Evolutionary conservation across 495 filamentous ascomycete species (phyloP), one percentile per base, ranked within the genome.

Genomic region (Trichoderma asperelloides): DNA sequence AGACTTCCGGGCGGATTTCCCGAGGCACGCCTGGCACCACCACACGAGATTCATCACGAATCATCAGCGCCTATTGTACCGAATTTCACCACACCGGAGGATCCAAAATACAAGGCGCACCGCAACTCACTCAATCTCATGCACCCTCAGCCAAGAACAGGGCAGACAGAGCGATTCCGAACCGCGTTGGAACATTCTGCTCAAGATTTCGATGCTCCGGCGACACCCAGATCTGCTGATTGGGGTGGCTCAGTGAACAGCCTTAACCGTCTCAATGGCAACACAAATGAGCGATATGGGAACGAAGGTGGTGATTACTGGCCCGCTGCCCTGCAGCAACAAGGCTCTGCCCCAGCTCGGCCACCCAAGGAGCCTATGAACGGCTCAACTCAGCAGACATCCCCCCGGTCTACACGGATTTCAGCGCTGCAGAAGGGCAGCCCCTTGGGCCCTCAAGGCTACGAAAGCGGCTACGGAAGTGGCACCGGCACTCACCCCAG

Each of bases 41-140:
- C 55, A 25, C 55, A 60, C 55, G 55, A 60, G 55, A 60, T 60
- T 60, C 55, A 28, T 60, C 55, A 28, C 55, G 55, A 60, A 60
- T 60, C 55, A 1, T 88, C 89, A 9, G 72, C 84, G 45, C 79
- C 82, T 63, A 74, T 80, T 66, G 69, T 81, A 66, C 30, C 45
- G 68, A 69, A 28, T 68, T 70, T 28, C 63, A 77, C 78, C 71
- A 81, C 80, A 21, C 90, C 91, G 27, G 93, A 96, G 73, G 88
- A 91, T 67, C 91, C 93, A 39, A 96, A 96, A 74, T 96, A 96
- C 74, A 87, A 91, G 72, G 91, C 91, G 21, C 91, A 96, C 76
- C 91, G 93, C 63, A 90, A 95, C 74, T 96, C 91, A 60, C 78
- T 96, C 37, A 92, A 93, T 72, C 79, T 97, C 8, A 88, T 93